Base-by-base conservation (phyloP, 345 rosid genomes). In the Geranium rotundifolium region DNA sequence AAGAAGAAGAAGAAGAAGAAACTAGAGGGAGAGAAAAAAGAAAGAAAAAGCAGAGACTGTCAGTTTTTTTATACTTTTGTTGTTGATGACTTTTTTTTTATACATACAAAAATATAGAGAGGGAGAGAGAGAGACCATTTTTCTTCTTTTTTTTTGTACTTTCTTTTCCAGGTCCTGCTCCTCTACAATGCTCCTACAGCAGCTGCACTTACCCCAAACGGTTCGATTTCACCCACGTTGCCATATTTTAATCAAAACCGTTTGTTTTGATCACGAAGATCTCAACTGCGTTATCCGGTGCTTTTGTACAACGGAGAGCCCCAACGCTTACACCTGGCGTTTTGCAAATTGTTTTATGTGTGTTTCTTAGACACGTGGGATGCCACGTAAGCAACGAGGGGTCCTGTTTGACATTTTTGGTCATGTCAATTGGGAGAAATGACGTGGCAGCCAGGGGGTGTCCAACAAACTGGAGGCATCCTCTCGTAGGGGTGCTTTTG, bases 401-500 rank as follows among this genome's bases (percentile, higher is more conserved):
- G 15, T 4, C 17, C 13, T 2, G 16, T 1, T 64, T 49, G 4
- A 54, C 66, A 14, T 23, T 66, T 63, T 57, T 54, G 31, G 65
- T 17, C n/a, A 29, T 66, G 17, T 0, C 0, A 18, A 2, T 49
- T 4, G 7, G 0, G 13, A 2, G n/a, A 69, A 78, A 65, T 67
- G 67, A 63, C 79, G 20, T 18, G 0, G 4, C 9, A n/a, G 65
- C 70, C 69, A 63, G 60, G 63, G 20, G 54, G 2, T 17, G 60
- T 59, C 54, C 67, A 79, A 67, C n/a, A 82, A 73, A 77, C 71
- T 68, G 37, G 37, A 31, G 37, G 37, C 37, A 31, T 31, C 69
- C 69, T 73, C 59, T 75, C 70, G 72, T 62, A 58, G 70, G 75
- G 65, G 64, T 61, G 69, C 70, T 73, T 76, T 75, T 72, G 78